These are phyloP conservation scores for Sclerotinia trifoliorum DNA, from an alignment of 2,329 filamentous ascomycete genomes.

Conservation along the genomic window DNA sequence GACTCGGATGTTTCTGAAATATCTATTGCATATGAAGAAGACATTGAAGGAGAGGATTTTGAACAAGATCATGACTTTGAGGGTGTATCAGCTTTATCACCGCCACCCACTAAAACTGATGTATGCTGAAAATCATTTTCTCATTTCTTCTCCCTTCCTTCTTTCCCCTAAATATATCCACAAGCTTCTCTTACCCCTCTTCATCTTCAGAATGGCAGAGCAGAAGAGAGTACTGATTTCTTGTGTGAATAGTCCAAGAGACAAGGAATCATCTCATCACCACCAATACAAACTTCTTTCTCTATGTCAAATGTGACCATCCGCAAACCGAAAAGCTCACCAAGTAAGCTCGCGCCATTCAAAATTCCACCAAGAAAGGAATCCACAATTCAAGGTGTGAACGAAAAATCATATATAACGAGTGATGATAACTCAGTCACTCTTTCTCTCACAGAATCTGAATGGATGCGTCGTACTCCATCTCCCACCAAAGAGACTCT, in stretches of 20 bases:
- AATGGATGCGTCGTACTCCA: constrained; percentile 35
- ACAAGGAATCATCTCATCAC: constrained; percentile 23
- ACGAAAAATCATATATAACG: background rate
- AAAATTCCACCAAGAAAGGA: background rate
- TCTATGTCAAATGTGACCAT: constrained; percentile 29
- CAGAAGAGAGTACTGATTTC: background rate
- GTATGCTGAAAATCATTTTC: background rate
- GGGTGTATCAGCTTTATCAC: constrained; percentile 5
- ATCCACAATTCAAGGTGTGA: background rate
- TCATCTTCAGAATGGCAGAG: background rate
- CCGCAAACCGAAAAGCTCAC: constrained; percentile 22
- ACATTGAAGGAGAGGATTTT: background rate
- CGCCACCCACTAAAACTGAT: background rate
- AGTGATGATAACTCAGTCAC: constrained; percentile 24
- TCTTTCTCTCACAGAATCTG: constrained; percentile 32
- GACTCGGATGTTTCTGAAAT: constrained; percentile 14
- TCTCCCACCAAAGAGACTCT: constrained; percentile 24
- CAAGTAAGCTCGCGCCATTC: background rate
- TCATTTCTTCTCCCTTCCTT: too few species aligned
- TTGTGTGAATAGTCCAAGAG: constrained; percentile 16
- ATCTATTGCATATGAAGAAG: background rate
- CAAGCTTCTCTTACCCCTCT: background rate
- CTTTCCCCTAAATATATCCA: background rate
- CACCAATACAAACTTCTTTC: constrained; percentile 19
- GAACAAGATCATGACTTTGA: background rate